Evolutionary conservation across 768 basidiomycete genomes (phyloP).

Genomic region (Phylloporus sp.): DNA sequence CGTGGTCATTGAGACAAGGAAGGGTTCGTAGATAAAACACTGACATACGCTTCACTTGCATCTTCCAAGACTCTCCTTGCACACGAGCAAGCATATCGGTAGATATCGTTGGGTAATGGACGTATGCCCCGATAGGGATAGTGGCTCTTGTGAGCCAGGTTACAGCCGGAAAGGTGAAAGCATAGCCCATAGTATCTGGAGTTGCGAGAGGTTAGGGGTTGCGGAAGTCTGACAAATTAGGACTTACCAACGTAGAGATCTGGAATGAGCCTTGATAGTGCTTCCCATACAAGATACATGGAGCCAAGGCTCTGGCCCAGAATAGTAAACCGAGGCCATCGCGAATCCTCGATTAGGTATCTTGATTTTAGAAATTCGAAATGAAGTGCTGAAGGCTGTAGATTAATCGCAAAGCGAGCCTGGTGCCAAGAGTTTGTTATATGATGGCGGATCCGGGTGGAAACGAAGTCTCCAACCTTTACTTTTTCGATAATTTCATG

Average conservation of each 20-base stretch:
- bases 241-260: slow-evolving; percentile 84
- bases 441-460: not conserved
- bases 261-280: slow-evolving; percentile 72
- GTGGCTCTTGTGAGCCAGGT: slow-evolving; percentile 47
- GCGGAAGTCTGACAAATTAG: not conserved
- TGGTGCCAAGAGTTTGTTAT: slow-evolving; percentile 27
- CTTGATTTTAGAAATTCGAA: slow-evolving; percentile 80
- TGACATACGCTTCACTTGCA: slow-evolving; percentile 24
- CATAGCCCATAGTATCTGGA: slow-evolving; percentile 96
- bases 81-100: slow-evolving; percentile 91
- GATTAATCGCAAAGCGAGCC: slow-evolving; percentile 76
- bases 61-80: slow-evolving; percentile 25
- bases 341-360: slow-evolving; percentile 68
- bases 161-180: slow-evolving; percentile 86
- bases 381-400: slow-evolving; percentile 62
- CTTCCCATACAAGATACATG: slow-evolving; percentile 79
- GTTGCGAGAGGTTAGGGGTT: not conserved
- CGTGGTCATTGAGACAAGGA: not conserved
- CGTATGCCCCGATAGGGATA: slow-evolving; percentile 82
- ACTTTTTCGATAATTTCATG: slow-evolving; percentile 77
- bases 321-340: slow-evolving; percentile 90
- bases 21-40: slow-evolving; percentile 1
- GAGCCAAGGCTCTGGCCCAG: slow-evolving; percentile 90
- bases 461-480: slow-evolving; percentile 44
- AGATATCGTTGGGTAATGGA: slow-evolving; percentile 96